Evolutionary conservation across 768 basidiomycete genomes (phyloP), one percentile per base, ranked within the genome.

Genomic region (Serendipita vermifera): DNA sequence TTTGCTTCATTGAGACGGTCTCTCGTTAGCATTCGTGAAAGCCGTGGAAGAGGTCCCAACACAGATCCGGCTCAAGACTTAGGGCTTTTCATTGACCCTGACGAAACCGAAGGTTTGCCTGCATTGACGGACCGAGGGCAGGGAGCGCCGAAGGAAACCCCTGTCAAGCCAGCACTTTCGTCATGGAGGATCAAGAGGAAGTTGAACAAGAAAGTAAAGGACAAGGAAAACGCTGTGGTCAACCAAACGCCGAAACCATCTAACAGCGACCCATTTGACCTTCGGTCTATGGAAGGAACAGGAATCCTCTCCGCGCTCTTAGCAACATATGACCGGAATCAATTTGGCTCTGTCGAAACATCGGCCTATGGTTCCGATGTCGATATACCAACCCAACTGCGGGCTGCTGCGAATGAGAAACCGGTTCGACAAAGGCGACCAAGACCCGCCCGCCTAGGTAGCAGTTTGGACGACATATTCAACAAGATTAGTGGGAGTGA

Each of bases 231-330:
- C n/a, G n/a, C n/a, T n/a, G 40, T 54, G 40, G 57, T 55, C 46
- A 61, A 62, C 41, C 22, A 59, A n/a, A 57, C 59, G 43, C 61
- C 58, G 35, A 32, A 60, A 9, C 62, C 59, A 7, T 33, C 53
- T 29, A 51, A 41, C 26, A 33, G 41, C n/a, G 56, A 32, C 29
- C 39, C 55, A 32, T 24, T 24, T 22, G 40, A 61, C 26, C 5
- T 56, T 5, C 36, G 54, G 5, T 43, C 43, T 9, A 29, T 55
- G 4, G 61, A 58, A 3, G 74, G 71, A 0, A 73, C 72, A 9
- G 82, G 84, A 14, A 77, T 87, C 4, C 72, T 87, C 3, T 80
- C 82, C 2, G 73, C 83, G 1, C 66, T 87, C 36, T 69, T 88
- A 40, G 73, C 81, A 17, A 71, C 86, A 22, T 85, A 86, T 63